A percentile compares a stretch with the other conserved stretches of the same genome.
Evolutionary conservation across 2,329 filamentous ascomycete species (phyloP).

Genomic region (Fusarium mundagurra): DNA sequence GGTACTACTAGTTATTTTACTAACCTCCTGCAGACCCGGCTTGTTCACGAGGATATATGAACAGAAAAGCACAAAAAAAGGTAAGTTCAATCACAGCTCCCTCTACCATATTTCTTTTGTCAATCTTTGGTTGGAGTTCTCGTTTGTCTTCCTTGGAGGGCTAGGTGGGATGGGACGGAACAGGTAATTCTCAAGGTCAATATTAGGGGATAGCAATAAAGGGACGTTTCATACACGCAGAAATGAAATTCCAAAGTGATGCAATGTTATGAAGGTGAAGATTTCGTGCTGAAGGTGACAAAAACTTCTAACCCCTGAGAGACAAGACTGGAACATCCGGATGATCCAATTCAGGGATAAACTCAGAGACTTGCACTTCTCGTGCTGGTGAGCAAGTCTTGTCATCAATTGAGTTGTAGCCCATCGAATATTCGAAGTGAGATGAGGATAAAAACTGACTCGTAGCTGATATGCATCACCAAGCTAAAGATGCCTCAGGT

Average conservation of each 20-base stretch:
- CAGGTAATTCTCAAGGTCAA: not conserved
- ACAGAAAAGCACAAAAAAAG: not conserved
- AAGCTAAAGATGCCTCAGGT: rapidly evolving
- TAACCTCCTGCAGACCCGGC: too few relatives aligned
- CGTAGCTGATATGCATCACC: rapidly evolving
- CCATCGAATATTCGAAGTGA: rapidly evolving
- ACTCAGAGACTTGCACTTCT: not conserved
- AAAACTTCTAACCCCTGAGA: too few relatives aligned
- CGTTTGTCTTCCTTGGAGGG: not conserved
- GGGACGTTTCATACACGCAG: rapidly evolving
- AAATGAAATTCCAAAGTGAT: too few relatives aligned
- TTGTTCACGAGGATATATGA: not conserved
- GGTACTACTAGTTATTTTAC: not conserved
- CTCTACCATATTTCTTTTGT: not conserved
- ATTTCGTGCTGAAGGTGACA: rapidly evolving
- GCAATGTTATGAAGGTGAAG: rapidly evolving
- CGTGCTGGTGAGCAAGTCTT: not conserved
- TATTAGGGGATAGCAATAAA: not conserved
- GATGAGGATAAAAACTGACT: rapidly evolving
- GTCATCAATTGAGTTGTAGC: too few relatives aligned
- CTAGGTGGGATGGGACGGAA: too few relatives aligned
- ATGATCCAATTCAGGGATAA: not conserved
- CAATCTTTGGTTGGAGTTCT: not conserved
- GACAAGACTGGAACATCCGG: not conserved
- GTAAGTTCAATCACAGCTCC: not conserved